These are phyloP conservation scores for Annulohypoxylon bovei DNA, from an alignment of 495 filamentous ascomycete species.

Conservation along the genomic window DNA sequence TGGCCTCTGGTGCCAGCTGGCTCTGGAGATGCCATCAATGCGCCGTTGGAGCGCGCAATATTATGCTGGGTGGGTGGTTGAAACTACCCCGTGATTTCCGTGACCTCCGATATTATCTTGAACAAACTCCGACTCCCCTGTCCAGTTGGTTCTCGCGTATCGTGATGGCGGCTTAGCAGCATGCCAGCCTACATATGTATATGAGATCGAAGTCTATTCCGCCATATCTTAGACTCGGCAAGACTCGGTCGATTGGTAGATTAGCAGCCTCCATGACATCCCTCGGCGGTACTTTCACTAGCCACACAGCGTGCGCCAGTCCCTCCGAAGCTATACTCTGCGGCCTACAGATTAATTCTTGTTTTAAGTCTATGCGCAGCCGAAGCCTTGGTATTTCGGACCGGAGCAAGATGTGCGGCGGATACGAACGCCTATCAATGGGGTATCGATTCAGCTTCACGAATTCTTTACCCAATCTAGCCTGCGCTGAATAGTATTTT, in stretches of 20 bases:
- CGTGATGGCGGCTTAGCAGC: background rate
- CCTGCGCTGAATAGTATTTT: background rate
- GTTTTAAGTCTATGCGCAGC: conserved; percentile 8
- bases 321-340: background rate
- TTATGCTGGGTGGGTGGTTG: background rate
- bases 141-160: background rate
- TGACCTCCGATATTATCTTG: background rate
- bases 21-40: background rate
- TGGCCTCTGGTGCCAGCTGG: background rate
- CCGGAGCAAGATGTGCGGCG: conserved; percentile 10
- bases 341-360: conserved; percentile 1
- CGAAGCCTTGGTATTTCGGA: conserved; percentile 9
- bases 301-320: background rate
- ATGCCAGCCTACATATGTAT: background rate
- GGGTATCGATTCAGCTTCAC: background rate
- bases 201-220: background rate
- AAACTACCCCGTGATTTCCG: background rate
- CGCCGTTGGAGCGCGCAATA: background rate
- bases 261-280: background rate
- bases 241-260: conserved; percentile 25
- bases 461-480: background rate
- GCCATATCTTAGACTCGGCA: conserved; percentile 11
- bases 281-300: conserved; percentile 7
- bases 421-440: conserved; percentile 3
- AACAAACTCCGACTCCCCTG: background rate